Percentiles rank a stretch among this genome's conserved stretches.
Conservation (phyloP, 176 grass and related monocot genomes). For the Phyllostachys edulis region DNA sequence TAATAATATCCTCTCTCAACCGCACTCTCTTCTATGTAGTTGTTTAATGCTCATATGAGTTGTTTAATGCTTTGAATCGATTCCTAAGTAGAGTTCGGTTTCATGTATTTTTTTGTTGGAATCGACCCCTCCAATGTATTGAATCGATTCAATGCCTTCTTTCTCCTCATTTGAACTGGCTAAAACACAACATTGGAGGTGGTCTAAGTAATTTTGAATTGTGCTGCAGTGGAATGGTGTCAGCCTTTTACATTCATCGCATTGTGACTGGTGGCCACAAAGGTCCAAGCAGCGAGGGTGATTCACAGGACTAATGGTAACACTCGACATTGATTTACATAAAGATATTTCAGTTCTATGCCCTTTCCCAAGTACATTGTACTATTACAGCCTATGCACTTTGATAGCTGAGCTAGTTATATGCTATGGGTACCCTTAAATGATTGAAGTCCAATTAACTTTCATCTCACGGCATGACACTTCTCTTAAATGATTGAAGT, state of each 20-base stretch:
- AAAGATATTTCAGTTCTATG: background rate
- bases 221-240: constrained; percentile 52
- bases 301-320: constrained; percentile 47
- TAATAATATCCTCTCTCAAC: too few relatives aligned
- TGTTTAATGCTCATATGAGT: too few relatives aligned
- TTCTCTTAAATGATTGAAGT: constrained; percentile 16
- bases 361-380: background rate
- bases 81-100: too few relatives aligned
- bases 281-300: constrained; percentile 19
- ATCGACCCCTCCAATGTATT: too few relatives aligned
- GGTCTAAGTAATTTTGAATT: constrained; percentile 29
- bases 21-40: too few relatives aligned
- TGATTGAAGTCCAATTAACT: background rate
- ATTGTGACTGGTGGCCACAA: constrained; percentile 30
- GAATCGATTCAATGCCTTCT: too few relatives aligned
- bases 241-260: constrained; percentile 53
- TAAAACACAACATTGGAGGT: too few relatives aligned
- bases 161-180: too few relatives aligned
- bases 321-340: background rate
- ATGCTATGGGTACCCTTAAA: background rate
- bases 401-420: constrained; percentile 10
- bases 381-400: background rate
- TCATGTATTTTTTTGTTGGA: too few relatives aligned
- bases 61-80: too few relatives aligned
- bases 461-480: constrained; percentile 5